Evolutionary conservation across 2,329 filamentous ascomycete genomes (phyloP).

Genomic region (Colletotrichum neosansevieriae): DNA sequence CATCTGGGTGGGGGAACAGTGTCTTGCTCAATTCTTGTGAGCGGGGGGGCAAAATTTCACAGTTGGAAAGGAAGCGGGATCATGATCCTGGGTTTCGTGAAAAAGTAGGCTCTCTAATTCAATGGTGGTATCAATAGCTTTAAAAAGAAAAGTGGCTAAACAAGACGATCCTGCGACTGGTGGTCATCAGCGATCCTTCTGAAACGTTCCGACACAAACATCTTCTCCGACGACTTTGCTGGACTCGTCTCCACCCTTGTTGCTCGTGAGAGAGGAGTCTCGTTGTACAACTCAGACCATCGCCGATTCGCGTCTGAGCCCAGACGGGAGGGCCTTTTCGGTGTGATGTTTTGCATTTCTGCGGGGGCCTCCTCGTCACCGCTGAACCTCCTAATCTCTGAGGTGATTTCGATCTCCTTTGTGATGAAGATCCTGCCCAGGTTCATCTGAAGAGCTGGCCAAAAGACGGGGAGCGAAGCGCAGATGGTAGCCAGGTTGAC

Average conservation of each 20-base stretch:
- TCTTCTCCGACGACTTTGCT: not conserved
- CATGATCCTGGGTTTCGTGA: too few relatives aligned
- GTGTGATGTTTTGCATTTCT: conserved; percentile 20
- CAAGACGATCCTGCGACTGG: conserved; percentile 20
- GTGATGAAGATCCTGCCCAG: conserved; percentile 52
- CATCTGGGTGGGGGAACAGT: fast-evolving
- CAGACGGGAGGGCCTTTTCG: not conserved
- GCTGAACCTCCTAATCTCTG: conserved; percentile 36
- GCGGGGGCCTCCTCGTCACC: conserved; percentile 12
- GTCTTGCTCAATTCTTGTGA: too few relatives aligned
- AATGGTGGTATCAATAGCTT: not conserved
- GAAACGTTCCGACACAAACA: conserved; percentile 13
- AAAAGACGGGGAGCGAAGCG: conserved; percentile 35
- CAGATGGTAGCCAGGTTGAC: conserved; percentile 44
- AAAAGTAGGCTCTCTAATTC: not conserved
- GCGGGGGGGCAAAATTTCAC: too few relatives aligned
- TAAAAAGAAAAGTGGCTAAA: not conserved
- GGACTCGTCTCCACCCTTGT: conserved; percentile 7
- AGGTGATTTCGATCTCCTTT: conserved; percentile 48
- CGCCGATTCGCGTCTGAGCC: not conserved
- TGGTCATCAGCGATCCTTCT: conserved; percentile 15
- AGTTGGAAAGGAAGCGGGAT: too few relatives aligned
- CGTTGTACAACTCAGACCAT: conserved; percentile 13
- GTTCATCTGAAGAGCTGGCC: conserved; percentile 44
- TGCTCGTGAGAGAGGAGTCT: not conserved